Evolutionary conservation across 2,329 filamentous ascomycete genomes (phyloP), one percentile per base, ranked within the genome.

Genomic region (Penicillium sp.): DNA sequence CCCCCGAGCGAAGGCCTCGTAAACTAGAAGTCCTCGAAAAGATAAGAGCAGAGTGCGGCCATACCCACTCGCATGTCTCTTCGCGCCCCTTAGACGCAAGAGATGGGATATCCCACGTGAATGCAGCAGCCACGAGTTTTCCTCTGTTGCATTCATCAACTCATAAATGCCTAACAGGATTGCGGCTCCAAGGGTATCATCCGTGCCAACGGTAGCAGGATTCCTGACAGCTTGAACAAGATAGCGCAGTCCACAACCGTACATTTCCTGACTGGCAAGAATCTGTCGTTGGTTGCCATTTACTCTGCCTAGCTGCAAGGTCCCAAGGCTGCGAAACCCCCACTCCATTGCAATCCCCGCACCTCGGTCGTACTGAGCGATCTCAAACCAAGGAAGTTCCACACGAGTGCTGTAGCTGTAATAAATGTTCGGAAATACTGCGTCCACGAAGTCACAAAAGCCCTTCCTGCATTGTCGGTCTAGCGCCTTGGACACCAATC

Each of bases 121-220:
- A 44, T 67, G 64, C 5, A 62, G 38, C n/a, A 67, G 34, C 64
- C 64, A 67, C 6, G 61, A 60, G 40, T 55, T 58, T 19, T 58
- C 38, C 5, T 41, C 57, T 4, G 63, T 50, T 1, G 51, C 53
- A 46, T 65, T 61, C 16, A 63, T 43, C 58, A 65, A 56, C 43
- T 68, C 65, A 44, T 63, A 67, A 13, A 61, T 52, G 0, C 57
- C 60, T 3, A 68, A 46, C 5, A 63, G 55, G 25, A 63, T 62
- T 2, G 65, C 64, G 1, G 60, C 58, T 5, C 49, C 62, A 6
- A 67, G 59, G 0, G 65, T 65, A 5, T 34, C 44, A 27, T 67
- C 60, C 5, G 60, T 60, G 23, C 29, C 40, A 29, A 55, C 56
- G 6, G 51, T 54, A 10, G 34, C 23, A 10, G 63, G 62, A 7